phyloP scores from a whole-genome alignment of 805 yeast genomes.

The Wickerhamiella cacticola region DNA sequence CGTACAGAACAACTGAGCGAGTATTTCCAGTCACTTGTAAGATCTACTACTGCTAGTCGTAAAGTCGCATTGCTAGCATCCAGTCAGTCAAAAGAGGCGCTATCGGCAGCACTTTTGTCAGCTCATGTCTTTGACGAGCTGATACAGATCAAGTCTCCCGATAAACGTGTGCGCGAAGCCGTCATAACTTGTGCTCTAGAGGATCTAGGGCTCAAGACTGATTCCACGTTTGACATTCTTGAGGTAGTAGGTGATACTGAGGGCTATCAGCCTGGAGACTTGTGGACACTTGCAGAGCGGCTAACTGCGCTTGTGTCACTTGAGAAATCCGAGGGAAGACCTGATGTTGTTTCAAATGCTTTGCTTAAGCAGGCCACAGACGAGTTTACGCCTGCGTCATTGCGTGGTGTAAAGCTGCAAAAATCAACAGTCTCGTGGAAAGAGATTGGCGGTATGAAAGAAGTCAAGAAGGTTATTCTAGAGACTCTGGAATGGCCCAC shows the following conservation, averaged over 20 bases:
- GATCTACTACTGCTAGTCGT: slow-evolving; percentile 31
- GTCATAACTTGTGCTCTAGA: slow-evolving; percentile 37
- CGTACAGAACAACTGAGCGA: slow-evolving; percentile 56
- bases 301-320: slow-evolving; percentile 22
- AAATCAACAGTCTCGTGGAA: slow-evolving; percentile 67
- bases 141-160: slow-evolving; percentile 54
- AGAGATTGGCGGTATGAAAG: slow-evolving; percentile 78
- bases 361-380: slow-evolving; percentile 47
- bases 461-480: slow-evolving; percentile 59
- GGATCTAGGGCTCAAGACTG: slow-evolving; percentile 27
- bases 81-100: slow-evolving; percentile 48
- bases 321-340: background rate
- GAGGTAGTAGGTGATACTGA: slow-evolving; percentile 62
- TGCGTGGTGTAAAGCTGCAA: slow-evolving; percentile 77
- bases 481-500: slow-evolving; percentile 98
- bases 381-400: slow-evolving; percentile 65
- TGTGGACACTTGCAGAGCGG: slow-evolving; percentile 59
- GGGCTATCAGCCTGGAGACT: slow-evolving; percentile 78
- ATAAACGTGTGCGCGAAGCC: slow-evolving; percentile 43
- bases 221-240: slow-evolving; percentile 34
- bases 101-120: slow-evolving; percentile 49
- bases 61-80: slow-evolving; percentile 51
- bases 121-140: slow-evolving; percentile 61
- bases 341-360: slow-evolving; percentile 15
- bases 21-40: slow-evolving; percentile 38